Evolutionary conservation across 179 eudicot genomes (phyloP), one percentile per base, ranked within the genome.

Genomic region (Sideroxylon spinosum): DNA sequence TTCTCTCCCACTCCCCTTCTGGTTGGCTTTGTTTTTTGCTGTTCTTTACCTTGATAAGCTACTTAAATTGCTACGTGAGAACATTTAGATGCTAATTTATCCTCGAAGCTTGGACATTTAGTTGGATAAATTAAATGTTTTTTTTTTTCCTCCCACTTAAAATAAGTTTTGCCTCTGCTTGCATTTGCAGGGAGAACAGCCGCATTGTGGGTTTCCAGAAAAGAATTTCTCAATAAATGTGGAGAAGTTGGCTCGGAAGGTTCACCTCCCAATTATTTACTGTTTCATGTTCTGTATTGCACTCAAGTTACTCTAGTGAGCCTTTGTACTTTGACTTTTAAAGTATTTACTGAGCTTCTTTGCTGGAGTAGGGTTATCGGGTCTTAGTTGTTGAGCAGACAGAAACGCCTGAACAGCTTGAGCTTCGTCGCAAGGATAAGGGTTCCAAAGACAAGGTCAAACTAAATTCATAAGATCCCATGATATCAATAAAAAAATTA

Each of bases 181-280:
- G 37, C 66, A 63, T 86, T 81, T 50, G 46, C 84, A 95, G 99
- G 99, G 99, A 79, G 95, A 91, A 72, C 99, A 95, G 81, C 99
- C 99, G 79, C 99, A 95, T 78, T 93, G 99, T 86, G 99, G 99
- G 79, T 95, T 95, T 79, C 99, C 99, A 25, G 99, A 95, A 78
- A 92, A 85, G 92, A 95, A 91, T 80, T 93, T 95, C 79, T 85
- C 93, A 68, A 74, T 87, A 72, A 86, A 95, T 81, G 86, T 87
- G 29, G 99, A 95, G 87, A 95, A 93, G 86, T 79, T 95, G 84
- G 99, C 97, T 52, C 87, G 88, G 83, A 95, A 95, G 98, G 99
- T 95, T 70, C 66, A 84, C 73, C 69, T 74, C 11, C 44, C 55
- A n/a, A 48, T 64, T 29, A 55, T 32, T 55, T 72, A 25, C 28